Evolutionary conservation across 2,329 filamentous ascomycete genomes (phyloP), one percentile per base, ranked within the genome.

Genomic region (Cordyceps javanica): DNA sequence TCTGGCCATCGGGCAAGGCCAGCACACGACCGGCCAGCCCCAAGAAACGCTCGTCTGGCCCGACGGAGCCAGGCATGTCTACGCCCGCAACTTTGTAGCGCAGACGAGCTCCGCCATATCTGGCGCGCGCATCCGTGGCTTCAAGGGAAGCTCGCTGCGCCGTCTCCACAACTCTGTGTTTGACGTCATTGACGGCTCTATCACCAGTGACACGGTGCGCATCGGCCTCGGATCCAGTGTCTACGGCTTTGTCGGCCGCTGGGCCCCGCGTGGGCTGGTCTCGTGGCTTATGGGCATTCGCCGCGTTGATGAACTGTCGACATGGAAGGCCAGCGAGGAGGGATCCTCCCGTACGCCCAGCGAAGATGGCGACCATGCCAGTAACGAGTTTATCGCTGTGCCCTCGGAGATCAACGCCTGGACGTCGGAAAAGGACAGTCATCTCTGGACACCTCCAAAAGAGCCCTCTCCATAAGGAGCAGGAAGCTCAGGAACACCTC

Each of bases 231-330:
- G 94, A 7, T 90, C 91, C 52, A 79, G 88, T 57, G 79, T 91
- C 0, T 97, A 97, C 71, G 89, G 90, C 39, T 79, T 97, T 30
- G 88, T 97, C 8, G 94, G 92, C 6, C 82, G 83, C 39, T 93
- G 88, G 82, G 80, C 89, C 25, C 93, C 94, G 1, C 79, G 83
- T 21, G 81, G 85, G 3, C 69, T 97, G 16, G 88, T 97, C n/a
- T 86, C 86, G 2, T 94, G 90, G 89, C 96, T 97, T 89, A 88
- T 97, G 83, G 91, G 91, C 11, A 82, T 92, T 59, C 78, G 86
- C 60, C 76, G 76, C 58, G 83, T 87, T 16, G 78, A 83, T 55
- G 77, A 83, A 68, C 71, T 85, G 48, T 77, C 77, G 50, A 69
- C 76, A 2, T 83, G 80, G 80, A 80, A 82, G 67, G 72, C 73